A percentile compares a stretch with the other conserved stretches of the same genome.
Evolutionary conservation across 768 basidiomycete genomes (phyloP).

Genomic region (Psilocybe cyanescens): DNA sequence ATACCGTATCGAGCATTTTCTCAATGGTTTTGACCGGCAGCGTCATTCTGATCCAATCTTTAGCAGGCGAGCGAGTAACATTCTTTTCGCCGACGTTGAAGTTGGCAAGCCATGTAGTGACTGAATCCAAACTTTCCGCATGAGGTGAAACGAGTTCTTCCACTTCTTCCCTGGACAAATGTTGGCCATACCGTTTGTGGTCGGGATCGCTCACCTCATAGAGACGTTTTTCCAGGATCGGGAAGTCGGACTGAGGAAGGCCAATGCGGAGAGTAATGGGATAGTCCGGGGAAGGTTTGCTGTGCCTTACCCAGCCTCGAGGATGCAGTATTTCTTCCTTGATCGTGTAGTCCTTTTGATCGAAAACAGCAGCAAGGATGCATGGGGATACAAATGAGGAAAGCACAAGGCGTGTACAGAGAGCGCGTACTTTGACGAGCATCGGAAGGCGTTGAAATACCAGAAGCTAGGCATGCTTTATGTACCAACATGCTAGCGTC

Average conservation of each 20-base stretch:
- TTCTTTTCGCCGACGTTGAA: constrained; percentile 56
- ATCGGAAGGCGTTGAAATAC: no score
- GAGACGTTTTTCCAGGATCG: constrained; percentile 51
- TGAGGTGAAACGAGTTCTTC: constrained; percentile 64
- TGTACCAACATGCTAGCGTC: no score
- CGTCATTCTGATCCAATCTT: constrained; percentile 69
- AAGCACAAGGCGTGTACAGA: no score
- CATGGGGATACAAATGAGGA: no score
- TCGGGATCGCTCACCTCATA: constrained; percentile 62
- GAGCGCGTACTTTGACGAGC: no score
- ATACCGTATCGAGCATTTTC: constrained; percentile 69
- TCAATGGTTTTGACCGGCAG: constrained; percentile 65
- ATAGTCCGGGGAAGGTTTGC: constrained; percentile 46
- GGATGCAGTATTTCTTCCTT: constrained; percentile 50
- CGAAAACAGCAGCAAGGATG: no score
- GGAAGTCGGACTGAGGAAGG: constrained; percentile 56
- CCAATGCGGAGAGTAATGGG: constrained; percentile 59
- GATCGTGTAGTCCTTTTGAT: constrained; percentile 23
- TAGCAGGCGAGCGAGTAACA: constrained; percentile 59
- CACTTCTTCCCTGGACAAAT: constrained; percentile 68
- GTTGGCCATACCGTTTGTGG: constrained; percentile 55
- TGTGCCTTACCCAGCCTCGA: constrained; percentile 46
- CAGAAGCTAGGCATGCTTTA: no score
- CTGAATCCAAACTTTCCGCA: constrained; percentile 50
- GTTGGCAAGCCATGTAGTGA: constrained; percentile 63